A percentile compares a stretch with the other conserved stretches of the same genome.
phyloP scores from a whole-genome alignment of 352 stramenopile species.

The Pythium rhizo-oryzae region DNA sequence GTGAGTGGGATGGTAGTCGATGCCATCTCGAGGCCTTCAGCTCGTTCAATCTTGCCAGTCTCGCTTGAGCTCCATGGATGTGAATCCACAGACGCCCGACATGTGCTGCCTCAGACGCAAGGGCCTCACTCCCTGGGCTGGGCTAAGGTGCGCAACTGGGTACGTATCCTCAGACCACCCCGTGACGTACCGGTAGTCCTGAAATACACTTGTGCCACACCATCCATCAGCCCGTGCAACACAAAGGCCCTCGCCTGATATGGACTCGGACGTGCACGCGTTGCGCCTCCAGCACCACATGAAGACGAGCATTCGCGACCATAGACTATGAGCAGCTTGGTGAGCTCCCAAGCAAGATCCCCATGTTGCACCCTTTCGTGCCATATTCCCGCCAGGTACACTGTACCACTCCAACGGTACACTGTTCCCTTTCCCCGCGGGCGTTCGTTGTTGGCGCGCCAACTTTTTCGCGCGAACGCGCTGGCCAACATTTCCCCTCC shows the following conservation, averaged over 20 bases:
- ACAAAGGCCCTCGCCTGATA: too few relatives aligned
- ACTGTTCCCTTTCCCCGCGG: not conserved
- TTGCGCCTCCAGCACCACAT: too few relatives aligned
- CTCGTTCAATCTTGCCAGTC: not conserved
- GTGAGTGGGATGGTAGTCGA: too few relatives aligned
- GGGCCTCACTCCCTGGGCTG: conserved; percentile 11
- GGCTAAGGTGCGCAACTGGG: not conserved
- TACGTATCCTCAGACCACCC: conserved; percentile 15
- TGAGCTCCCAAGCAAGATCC: too few relatives aligned
- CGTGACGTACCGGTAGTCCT: too few relatives aligned
- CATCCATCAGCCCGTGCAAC: too few relatives aligned
- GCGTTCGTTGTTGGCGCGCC: conserved; percentile 15
- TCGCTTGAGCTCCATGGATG: not conserved
- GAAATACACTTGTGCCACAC: conserved; percentile 1
- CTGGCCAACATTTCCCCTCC: not conserved
- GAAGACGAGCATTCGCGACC: too few relatives aligned
- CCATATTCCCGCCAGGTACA: conserved; percentile 1
- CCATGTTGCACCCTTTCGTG: not conserved
- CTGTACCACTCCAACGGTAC: conserved; percentile 25
- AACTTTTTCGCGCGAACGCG: conserved; percentile 15
- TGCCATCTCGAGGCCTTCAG: not conserved
- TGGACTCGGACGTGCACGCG: too few relatives aligned
- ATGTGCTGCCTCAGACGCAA: conserved; percentile 20
- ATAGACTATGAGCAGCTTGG: too few relatives aligned
- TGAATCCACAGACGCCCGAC: not conserved